A percentile compares a stretch with the other conserved stretches of the same genome.
These are phyloP conservation scores for Citrullus amarus DNA, from an alignment of 306 rosid genomes.

Conservation along the genomic window DNA sequence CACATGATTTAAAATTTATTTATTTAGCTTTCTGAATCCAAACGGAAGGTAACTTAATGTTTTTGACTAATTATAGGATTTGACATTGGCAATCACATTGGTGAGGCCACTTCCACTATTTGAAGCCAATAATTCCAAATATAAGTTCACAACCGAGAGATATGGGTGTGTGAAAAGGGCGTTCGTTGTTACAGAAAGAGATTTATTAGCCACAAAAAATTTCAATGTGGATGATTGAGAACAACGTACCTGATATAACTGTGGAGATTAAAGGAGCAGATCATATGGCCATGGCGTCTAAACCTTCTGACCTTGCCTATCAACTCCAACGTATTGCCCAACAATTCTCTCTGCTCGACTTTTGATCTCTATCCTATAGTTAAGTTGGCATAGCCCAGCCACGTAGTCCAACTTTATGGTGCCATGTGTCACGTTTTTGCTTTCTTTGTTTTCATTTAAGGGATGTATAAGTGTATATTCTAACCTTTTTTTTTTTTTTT, in stretches of 20 bases:
- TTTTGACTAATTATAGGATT: neutral
- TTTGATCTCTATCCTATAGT: neutral
- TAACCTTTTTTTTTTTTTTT: no score
- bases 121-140: slow-evolving; percentile 12
- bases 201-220: neutral
- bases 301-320: slow-evolving; percentile 16
- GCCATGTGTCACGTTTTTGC: no score
- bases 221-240: slow-evolving; percentile 28
- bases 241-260: slow-evolving; percentile 22
- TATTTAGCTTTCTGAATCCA: no score
- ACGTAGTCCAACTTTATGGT: no score
- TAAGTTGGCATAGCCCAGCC: no score
- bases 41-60: no score
- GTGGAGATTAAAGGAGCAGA: slow-evolving; percentile 23
- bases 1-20: no score
- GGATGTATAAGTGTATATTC: no score
- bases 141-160: slow-evolving; percentile 8
- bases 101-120: slow-evolving; percentile 25
- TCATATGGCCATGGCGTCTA: slow-evolving; percentile 35
- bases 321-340: slow-evolving; percentile 12
- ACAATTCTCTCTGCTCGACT: neutral
- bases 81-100: slow-evolving; percentile 15
- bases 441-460: no score
- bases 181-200: slow-evolving; percentile 14
- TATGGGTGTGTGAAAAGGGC: slow-evolving; percentile 24